Conservation (phyloP, 345 rosid species). For the Boechera stricta region DNA sequence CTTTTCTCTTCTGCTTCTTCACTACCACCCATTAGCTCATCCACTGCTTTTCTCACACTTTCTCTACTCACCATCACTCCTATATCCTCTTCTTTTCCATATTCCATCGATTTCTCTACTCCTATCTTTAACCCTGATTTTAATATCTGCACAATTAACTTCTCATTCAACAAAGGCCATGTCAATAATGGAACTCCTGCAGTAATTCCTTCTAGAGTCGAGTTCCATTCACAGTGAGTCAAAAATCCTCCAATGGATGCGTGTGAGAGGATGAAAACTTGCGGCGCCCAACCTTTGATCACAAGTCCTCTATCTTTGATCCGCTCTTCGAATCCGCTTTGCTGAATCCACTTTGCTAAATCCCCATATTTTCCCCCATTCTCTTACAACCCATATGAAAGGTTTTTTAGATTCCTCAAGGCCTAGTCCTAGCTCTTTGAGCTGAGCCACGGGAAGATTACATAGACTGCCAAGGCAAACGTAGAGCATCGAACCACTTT, state of each 20-base stretch:
- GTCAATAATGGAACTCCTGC: conserved; percentile 49
- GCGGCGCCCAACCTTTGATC: conserved; percentile 66
- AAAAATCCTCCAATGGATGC: conserved; percentile 54
- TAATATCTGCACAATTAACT: conserved; percentile 37
- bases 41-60: conserved; percentile 40
- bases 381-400: conserved; percentile 60
- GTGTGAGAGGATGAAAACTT: conserved; percentile 58
- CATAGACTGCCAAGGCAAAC: conserved; percentile 62
- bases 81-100: conserved; percentile 39
- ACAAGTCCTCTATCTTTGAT: conserved; percentile 52
- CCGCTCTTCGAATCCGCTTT: conserved; percentile 51
- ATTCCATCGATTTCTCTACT: conserved; percentile 7
- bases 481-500: conserved; percentile 51
- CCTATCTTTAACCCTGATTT: conserved; percentile 50
- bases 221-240: conserved; percentile 74
- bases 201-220: conserved; percentile 55
- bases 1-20: conserved; percentile 47
- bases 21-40: conserved; percentile 42
- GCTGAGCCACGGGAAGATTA: conserved; percentile 43
- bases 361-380: conserved; percentile 25
- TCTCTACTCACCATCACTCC: conserved; percentile 42
- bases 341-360: conserved; percentile 49
- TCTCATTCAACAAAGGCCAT: conserved; percentile 46
- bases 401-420: conserved; percentile 55
- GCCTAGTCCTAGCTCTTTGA: conserved; percentile 58